Percentiles rank a stretch among this genome's conserved stretches.
These are phyloP conservation scores for Podila epicladia DNA, from an alignment of 192 early-diverging fungal genomes.

Conservation along the genomic window DNA sequence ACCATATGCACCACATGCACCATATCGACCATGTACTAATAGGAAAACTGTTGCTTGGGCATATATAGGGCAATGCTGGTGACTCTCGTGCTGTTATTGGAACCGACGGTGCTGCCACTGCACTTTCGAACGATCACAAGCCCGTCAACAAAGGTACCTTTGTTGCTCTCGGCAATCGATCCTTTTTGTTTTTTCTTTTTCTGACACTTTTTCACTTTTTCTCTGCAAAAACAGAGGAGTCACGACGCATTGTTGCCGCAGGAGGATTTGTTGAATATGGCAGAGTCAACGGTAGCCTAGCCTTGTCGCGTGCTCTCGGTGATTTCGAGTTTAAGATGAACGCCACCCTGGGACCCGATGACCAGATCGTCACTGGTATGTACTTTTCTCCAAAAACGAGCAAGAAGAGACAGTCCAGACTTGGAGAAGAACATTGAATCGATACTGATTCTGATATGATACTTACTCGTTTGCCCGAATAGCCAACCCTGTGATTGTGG, in stretches of 20 bases:
- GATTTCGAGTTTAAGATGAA: conserved; percentile 99
- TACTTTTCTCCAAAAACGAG: not conserved
- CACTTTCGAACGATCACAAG: conserved; percentile 95
- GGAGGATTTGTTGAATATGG: conserved; percentile 99
- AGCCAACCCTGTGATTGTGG: conserved; percentile 88
- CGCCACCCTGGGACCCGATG: conserved; percentile 73
- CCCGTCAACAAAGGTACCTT: conserved; percentile 75
- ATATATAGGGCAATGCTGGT: conserved; percentile 84
- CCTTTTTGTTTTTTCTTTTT: not conserved
- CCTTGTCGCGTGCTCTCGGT: conserved; percentile 95
- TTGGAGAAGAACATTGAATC: too few species aligned
- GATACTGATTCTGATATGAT: not conserved
- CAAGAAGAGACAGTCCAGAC: too few species aligned
- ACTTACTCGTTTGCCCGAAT: not conserved
- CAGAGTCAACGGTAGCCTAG: conserved; percentile 97
- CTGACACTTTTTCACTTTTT: not conserved
- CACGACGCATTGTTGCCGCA: conserved; percentile 83
- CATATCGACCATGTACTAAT: not conserved
- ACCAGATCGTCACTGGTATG: conserved; percentile 92
- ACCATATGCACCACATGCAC: too few species aligned
- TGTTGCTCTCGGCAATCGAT: too few species aligned
- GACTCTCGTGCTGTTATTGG: conserved; percentile 94
- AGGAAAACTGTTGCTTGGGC: not conserved
- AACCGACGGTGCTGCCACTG: conserved; percentile 71
- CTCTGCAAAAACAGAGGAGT: conserved; percentile 64